Evolutionary conservation across 805 yeast species (phyloP), one percentile per base, ranked within the genome.

Genomic region (Hanseniaspora guilliermondii): DNA sequence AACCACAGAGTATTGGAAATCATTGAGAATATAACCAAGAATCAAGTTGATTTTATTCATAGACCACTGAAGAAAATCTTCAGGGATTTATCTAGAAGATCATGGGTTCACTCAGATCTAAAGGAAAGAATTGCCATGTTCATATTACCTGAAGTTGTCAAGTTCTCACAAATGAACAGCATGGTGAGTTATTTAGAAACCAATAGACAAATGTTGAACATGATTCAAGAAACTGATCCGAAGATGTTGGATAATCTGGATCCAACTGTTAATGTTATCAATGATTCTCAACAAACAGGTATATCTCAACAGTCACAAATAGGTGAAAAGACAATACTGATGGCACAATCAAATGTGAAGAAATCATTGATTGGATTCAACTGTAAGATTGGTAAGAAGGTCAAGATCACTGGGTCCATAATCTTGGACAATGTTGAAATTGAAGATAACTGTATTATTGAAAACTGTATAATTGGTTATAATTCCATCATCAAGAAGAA

Each of bases 141-240:
- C 58, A 75, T 82, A 24, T 65, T 89, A 27, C 95, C 96, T 3
- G 72, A 76, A 30, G 78, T 80, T 56, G 78, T 84, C 12, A 71
- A 76, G 2, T 89, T 89, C 63, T 75, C 86, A 57, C 77, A 97
- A 60, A 76, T 85, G 48, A 88, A 87, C 65, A 86, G 82, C 64
- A 71, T 87, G 47, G 76, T 85, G 1, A 85, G 91, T 1, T 88
- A 82, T 66, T 77, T 87, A 79, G 99, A 93, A 69, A 88, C 94
- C 21, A 93, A 88, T 65, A 74, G 98, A 58, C 75, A 77, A 62
- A 74, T 83, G 56, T 76, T 91, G 76, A 84, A 79, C 63, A 65
- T 75, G 40, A 79, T 78, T 61, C 89, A 89, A 0, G 70, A 71
- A 55, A 58, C 60, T 59, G 63, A 62, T 60, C 49, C 60, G 55